Conservation (phyloP, 2,329 filamentous ascomycete species). For the Apiospora hydei region DNA sequence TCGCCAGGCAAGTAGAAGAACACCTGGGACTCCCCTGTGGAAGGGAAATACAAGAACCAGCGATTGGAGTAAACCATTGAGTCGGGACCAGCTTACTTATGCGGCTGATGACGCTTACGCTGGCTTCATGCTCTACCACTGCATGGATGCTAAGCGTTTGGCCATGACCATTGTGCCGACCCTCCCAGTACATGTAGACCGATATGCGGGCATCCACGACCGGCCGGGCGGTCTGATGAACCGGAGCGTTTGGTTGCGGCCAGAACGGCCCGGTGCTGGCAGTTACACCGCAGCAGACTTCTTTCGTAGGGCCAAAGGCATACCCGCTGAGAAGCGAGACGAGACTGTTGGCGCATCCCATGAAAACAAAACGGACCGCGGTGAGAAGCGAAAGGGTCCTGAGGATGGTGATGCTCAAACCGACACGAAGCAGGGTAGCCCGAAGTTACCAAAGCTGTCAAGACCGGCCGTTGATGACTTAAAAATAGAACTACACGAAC, state of each 20-base stretch:
- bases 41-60: constrained; percentile 34
- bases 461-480: neutral
- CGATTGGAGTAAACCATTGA: constrained; percentile 34
- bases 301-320: constrained; percentile 9
- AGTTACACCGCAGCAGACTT: constrained; percentile 17
- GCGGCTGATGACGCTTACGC: constrained; percentile 38
- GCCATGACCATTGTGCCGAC: constrained; percentile 32
- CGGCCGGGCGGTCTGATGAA: neutral
- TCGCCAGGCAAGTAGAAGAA: constrained; percentile 32
- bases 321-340: constrained; percentile 6
- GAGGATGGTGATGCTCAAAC: neutral
- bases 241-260: constrained; percentile 5
- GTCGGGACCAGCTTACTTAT: constrained; percentile 31
- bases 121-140: constrained; percentile 40
- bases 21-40: constrained; percentile 35
- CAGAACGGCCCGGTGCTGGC: neutral
- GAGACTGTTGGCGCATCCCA: neutral
- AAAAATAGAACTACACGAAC: neutral
- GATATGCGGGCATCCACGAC: neutral
- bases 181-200: constrained; percentile 33
- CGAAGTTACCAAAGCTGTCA: neutral
- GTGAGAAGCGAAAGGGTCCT: neutral
- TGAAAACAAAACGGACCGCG: neutral
- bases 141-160: constrained; percentile 36
- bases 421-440: constrained; percentile 1